phyloP scores from a whole-genome alignment of 129 eudicot genomes.

The Kitagawia praeruptora region DNA sequence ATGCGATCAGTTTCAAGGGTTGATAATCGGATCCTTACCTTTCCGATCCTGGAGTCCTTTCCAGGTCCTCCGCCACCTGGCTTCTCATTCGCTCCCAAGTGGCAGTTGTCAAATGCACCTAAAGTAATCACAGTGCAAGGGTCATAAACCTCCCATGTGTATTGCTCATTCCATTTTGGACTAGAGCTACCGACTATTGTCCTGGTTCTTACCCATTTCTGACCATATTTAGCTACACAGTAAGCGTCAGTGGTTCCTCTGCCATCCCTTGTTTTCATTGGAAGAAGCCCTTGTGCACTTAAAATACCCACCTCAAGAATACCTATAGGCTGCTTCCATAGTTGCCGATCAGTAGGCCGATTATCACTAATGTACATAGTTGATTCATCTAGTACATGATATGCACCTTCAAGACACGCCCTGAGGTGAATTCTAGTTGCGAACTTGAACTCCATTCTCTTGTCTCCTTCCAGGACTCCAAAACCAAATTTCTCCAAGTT shows the following conservation, averaged over 20 bases:
- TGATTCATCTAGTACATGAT: conserved; percentile 95
- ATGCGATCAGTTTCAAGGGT: conserved; percentile 80
- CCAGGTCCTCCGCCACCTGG: conserved; percentile 18
- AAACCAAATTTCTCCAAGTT: conserved; percentile 82
- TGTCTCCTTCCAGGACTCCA: conserved; percentile 68
- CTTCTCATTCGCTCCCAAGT: conserved; percentile 52
- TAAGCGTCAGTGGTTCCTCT: conserved; percentile 75
- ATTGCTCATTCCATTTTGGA: conserved; percentile 97
- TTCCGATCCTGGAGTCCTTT: conserved; percentile 75
- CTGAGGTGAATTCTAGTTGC: conserved; percentile 79
- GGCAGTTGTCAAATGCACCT: conserved; percentile 82
- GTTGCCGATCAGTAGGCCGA: conserved; percentile 77
- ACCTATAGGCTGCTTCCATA: conserved; percentile 91
- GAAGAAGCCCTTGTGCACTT: conserved; percentile 75
- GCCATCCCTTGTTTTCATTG: conserved; percentile 75
- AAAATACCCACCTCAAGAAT: conserved; percentile 79
- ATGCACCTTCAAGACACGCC: conserved; percentile 85
- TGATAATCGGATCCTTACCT: conserved; percentile 81
- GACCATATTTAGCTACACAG: conserved; percentile 90
- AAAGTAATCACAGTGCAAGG: conserved; percentile 85
- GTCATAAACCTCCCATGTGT: conserved; percentile 95
- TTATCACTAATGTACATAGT: conserved; percentile 84
- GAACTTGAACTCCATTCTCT: conserved; percentile 72
- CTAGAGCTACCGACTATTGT: conserved; percentile 62
- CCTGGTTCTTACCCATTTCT: conserved; percentile 88